A percentile compares a stretch with the other conserved stretches of the same genome.
These are phyloP conservation scores for Candida sp. DNA, from an alignment of 1,139 yeast species.

Conservation along the genomic window DNA sequence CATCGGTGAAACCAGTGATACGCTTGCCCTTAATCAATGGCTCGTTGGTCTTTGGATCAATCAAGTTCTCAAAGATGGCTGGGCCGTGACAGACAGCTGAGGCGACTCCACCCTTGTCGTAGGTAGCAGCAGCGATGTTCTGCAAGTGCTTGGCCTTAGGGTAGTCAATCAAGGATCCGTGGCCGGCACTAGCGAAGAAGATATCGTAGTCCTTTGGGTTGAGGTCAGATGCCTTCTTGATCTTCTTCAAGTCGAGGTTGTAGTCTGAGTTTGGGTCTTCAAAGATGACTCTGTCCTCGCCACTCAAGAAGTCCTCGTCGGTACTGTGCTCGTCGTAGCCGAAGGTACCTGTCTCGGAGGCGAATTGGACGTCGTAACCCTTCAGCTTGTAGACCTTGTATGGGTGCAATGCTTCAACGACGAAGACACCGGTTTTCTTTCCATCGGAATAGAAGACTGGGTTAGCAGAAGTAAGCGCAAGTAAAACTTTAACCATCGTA, in stretches of 20 bases:
- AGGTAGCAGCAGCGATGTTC: constrained; percentile 47
- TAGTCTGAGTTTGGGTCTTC: constrained; percentile 44
- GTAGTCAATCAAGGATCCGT: constrained; percentile 62
- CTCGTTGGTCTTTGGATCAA: constrained; percentile 44
- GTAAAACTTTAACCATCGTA: constrained; percentile 37
- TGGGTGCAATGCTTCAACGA: constrained; percentile 63
- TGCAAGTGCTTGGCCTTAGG: constrained; percentile 55
- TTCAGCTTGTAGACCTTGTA: constrained; percentile 46
- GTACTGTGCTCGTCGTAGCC: constrained; percentile 61
- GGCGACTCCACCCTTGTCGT: constrained; percentile 55
- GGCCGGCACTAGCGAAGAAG: constrained; percentile 69
- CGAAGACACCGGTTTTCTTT: constrained; percentile 57
- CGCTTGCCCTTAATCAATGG: constrained; percentile 53
- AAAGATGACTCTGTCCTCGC: constrained; percentile 42
- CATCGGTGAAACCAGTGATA: constrained; percentile 64
- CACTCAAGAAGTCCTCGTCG: constrained; percentile 39
- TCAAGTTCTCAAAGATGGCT: constrained; percentile 51
- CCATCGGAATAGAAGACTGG: constrained; percentile 61
- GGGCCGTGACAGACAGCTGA: constrained; percentile 76
- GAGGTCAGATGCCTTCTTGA: constrained; percentile 49
- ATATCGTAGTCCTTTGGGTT: constrained; percentile 52
- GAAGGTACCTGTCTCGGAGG: constrained; percentile 59
- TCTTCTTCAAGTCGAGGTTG: constrained; percentile 31
- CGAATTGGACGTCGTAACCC: constrained; percentile 58
- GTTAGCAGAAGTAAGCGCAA: constrained; percentile 56